Evolutionary conservation across 108 stramenopile genomes (phyloP), one percentile per base, ranked within the genome.

Genomic region (Bacterosira constricta): DNA sequence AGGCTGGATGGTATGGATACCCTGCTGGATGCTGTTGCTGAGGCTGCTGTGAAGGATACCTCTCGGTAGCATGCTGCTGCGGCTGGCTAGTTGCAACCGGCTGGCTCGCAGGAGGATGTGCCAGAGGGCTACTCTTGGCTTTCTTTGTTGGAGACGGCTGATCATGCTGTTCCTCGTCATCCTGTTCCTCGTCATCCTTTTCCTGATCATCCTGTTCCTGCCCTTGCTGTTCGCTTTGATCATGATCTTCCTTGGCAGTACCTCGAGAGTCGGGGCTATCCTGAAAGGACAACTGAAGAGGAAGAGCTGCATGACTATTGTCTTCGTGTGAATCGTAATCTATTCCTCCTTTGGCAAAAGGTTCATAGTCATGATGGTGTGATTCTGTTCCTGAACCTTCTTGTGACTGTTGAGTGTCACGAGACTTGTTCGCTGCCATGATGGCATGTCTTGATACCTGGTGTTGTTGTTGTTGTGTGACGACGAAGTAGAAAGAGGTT

Each of bases 201-300:
- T 1, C 11, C 17, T 25, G n/a, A n/a, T n/a, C 41, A 3, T 8
- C 41, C 41, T 42, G 41, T n/a, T n/a, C 6, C 12, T 42, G 41
- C 17, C 41, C 41, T n/a, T 42, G 41, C 41, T 3, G n/a, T n/a
- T n/a, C 35, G 34, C 7, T 26, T 53, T 7, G 9, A 3, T 5
- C 46, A 23, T 21, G 15, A 8, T 1, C 11, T 7, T 25, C 26
- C 47, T 11, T 49, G 47, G 47, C 4, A 21, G 1, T 7, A 10
- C 3, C 27, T 23, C 15, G 42, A 36, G 53, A 27, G 32, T 71
- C 46, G 9, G 69, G 69, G 35, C 77, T 79, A 31, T 71, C 77
- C 44, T 65, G 69, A 38, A 79, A 79, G 1, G 69, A 70, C 8
- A 79, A 32, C 21, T 79, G 77, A 20, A 79, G 61, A 23, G 77